Conservation (phyloP, 1,284 basidiomycete species). For the Xerocomus nothofagi region DNA sequence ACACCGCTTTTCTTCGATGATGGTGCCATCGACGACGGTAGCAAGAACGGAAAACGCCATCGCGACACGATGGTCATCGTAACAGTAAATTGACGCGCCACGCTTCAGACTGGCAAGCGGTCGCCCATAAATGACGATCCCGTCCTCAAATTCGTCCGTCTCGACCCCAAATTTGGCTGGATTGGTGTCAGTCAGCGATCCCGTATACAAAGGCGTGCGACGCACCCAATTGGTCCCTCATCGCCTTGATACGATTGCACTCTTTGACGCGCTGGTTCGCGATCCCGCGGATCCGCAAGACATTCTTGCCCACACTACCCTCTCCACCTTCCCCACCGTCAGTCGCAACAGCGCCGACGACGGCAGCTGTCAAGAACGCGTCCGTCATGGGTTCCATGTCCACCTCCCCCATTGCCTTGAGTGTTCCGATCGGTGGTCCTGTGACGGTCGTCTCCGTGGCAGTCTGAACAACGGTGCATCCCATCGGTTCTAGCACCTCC, state of each 20-base stretch:
- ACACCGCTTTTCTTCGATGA: conserved; percentile 95
- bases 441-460: conserved; percentile 89
- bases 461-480: conserved; percentile 89
- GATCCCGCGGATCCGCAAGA: conserved; percentile 89
- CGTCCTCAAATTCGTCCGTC: conserved; percentile 91
- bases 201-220: not conserved
- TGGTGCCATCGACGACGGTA: conserved; percentile 69
- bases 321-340: conserved; percentile 36
- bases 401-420: conserved; percentile 64
- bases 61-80: conserved; percentile 97
- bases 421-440: conserved; percentile 84
- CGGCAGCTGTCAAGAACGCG: conserved; percentile 94
- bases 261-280: conserved; percentile 99
- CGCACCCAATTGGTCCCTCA: conserved; percentile 91
- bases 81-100: conserved; percentile 86
- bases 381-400: conserved; percentile 99
- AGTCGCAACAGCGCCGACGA: conserved; percentile 84
- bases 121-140: conserved; percentile 86
- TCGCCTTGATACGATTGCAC: conserved; percentile 94
- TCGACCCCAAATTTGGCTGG: conserved; percentile 93
- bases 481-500: conserved; percentile 93
- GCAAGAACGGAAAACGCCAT: conserved; percentile 97
- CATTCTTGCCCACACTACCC: conserved; percentile 36
- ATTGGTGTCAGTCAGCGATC: conserved; percentile 4
- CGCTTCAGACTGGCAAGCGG: conserved; percentile 61